Conservation (phyloP, 2,329 filamentous ascomycete genomes). For the Sarocladium strictum region DNA sequence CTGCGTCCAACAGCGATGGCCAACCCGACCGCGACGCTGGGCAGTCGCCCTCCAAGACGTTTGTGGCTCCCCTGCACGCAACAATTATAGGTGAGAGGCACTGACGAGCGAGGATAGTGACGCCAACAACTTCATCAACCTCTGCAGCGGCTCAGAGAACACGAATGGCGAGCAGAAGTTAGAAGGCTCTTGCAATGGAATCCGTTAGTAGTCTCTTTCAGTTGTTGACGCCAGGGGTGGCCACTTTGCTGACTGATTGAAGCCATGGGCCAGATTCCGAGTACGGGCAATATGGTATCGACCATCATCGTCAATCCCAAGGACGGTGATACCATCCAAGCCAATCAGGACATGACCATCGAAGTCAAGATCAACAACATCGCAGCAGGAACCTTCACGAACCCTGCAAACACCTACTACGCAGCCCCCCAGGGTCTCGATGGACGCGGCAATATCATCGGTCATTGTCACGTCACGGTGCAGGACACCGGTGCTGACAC, state of each 20-base stretch:
- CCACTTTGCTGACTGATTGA: no score
- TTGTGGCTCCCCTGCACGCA: slow-evolving; percentile 22
- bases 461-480: slow-evolving; percentile 54
- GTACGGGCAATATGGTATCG: slow-evolving; percentile 49
- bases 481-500: slow-evolving; percentile 47
- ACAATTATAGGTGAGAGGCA: neutral
- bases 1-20: slow-evolving; percentile 42
- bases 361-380: slow-evolving; percentile 48
- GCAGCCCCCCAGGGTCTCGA: slow-evolving; percentile 50
- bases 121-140: slow-evolving; percentile 57
- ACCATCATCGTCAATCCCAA: slow-evolving; percentile 47
- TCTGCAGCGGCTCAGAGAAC: slow-evolving; percentile 46
- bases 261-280: slow-evolving; percentile 57
- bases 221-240: no score
- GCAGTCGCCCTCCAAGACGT: slow-evolving; percentile 48
- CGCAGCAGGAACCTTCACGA: slow-evolving; percentile 53
- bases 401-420: slow-evolving; percentile 55
- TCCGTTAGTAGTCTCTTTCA: slow-evolving; percentile 39
- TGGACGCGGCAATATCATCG: slow-evolving; percentile 43
- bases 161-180: slow-evolving; percentile 56
- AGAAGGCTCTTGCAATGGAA: slow-evolving; percentile 58
- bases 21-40: slow-evolving; percentile 37
- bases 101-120: slow-evolving; percentile 40
- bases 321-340: slow-evolving; percentile 41
- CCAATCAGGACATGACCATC: slow-evolving; percentile 46